phyloP scores from a whole-genome alignment of 2,329 filamentous ascomycete genomes.

The Parastagonospora nodorum region DNA sequence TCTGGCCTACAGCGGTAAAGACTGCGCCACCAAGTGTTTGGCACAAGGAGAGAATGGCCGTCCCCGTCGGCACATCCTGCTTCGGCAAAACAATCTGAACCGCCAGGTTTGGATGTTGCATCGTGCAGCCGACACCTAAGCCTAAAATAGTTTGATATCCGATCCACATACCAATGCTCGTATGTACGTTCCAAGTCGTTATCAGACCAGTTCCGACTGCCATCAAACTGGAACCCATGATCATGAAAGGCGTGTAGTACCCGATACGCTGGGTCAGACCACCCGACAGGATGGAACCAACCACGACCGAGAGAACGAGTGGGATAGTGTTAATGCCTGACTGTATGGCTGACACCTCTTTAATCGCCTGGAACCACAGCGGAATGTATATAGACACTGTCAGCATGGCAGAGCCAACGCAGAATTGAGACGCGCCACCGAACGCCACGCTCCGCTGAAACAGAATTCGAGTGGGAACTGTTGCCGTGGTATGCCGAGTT shows the following conservation, averaged over 20 bases:
- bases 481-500: constrained; percentile 48
- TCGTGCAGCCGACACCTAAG: constrained; percentile 50
- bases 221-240: constrained; percentile 47
- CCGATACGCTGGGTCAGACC: constrained; percentile 47
- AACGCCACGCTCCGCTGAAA: constrained; percentile 50
- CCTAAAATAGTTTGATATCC: constrained; percentile 37
- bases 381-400: constrained; percentile 48
- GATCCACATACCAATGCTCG: constrained; percentile 38
- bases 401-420: constrained; percentile 45
- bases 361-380: constrained; percentile 56
- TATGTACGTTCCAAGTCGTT: constrained; percentile 46
- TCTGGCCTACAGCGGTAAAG: constrained; percentile 54
- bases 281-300: constrained; percentile 49
- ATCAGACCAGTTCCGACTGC: constrained; percentile 52
- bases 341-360: constrained; percentile 48
- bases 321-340: constrained; percentile 54
- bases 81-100: constrained; percentile 49
- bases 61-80: constrained; percentile 50
- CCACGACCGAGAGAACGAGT: constrained; percentile 50
- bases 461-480: constrained; percentile 50
- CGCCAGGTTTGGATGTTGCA: constrained; percentile 53
- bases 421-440: constrained; percentile 47
- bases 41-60: constrained; percentile 51
- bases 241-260: constrained; percentile 56
- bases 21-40: constrained; percentile 54